Evolutionary conservation across 148 eudicot genomes (phyloP).

Genomic region (Chenopodium suecicum): DNA sequence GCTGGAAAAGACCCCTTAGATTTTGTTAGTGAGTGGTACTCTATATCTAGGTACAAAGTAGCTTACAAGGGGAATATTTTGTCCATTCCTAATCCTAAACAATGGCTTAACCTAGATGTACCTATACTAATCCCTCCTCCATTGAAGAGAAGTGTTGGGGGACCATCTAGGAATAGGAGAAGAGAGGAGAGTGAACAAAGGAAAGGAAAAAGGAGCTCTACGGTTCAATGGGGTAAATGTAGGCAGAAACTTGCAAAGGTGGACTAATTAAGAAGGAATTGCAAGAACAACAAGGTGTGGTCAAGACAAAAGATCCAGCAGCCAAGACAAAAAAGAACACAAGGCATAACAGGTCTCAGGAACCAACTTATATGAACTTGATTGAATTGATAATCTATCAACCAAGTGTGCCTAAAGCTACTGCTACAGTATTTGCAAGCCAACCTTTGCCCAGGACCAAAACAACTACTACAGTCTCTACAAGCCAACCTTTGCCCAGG

Average conservation of each 20-base stretch:
- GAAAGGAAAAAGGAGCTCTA: not conserved
- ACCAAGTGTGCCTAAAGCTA: too few species aligned
- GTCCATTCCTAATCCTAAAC: not conserved
- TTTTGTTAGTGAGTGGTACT: not conserved
- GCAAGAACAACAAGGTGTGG: too few species aligned
- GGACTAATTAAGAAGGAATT: too few species aligned
- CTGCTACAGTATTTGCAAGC: too few species aligned
- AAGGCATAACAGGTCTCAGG: too few species aligned
- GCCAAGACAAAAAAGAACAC: too few species aligned
- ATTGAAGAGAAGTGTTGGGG: not conserved
- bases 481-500: too few species aligned
- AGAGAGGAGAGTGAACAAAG: not conserved
- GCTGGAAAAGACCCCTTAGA: not conserved
- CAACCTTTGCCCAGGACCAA: too few species aligned
- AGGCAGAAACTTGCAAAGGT: not conserved
- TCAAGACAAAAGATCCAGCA: too few species aligned
- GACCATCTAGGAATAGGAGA: not conserved
- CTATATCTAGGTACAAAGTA: not conserved
- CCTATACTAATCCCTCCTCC: not conserved
- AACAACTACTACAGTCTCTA: too few species aligned
- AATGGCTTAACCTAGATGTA: not conserved
- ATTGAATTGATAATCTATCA: too few species aligned
- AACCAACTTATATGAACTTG: too few species aligned
- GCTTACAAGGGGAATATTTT: not conserved
- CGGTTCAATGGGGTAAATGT: not conserved